Conservation (phyloP, 257 asterid species). For the Misopates orontium region DNA sequence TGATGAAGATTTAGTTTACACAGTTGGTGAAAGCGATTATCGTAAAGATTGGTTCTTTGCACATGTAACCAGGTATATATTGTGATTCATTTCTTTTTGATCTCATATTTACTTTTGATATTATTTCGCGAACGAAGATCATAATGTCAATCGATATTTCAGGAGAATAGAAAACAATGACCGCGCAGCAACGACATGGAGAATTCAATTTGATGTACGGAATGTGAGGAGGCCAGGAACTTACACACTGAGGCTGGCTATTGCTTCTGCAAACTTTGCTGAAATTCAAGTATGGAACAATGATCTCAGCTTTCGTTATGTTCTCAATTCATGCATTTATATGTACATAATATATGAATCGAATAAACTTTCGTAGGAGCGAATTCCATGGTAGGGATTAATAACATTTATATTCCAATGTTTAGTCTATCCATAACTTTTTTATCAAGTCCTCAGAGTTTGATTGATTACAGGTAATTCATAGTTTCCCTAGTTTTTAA, state of each 20-base stretch:
- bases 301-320: not conserved
- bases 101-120: not conserved
- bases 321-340: too few relatives aligned
- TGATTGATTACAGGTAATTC: too few relatives aligned
- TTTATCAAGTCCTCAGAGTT: too few relatives aligned
- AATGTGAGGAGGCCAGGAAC: slow-evolving; percentile 31
- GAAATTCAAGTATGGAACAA: slow-evolving; percentile 43
- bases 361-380: too few relatives aligned
- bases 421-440: too few relatives aligned
- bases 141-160: slow-evolving; percentile 4
- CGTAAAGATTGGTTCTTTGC: slow-evolving; percentile 55
- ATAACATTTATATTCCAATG: too few relatives aligned
- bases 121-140: not conserved
- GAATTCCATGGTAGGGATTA: too few relatives aligned
- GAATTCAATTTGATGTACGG: slow-evolving; percentile 43
- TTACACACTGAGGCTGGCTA: slow-evolving; percentile 61
- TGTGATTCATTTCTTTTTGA: not conserved
- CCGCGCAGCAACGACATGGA: slow-evolving; percentile 59
- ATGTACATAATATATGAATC: too few relatives aligned
- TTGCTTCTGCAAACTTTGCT: slow-evolving; percentile 64
- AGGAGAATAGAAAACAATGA: slow-evolving; percentile 33
- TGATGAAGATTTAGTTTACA: slow-evolving; percentile 41
- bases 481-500: too few relatives aligned
- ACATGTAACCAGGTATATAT: slow-evolving; percentile 49
- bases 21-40: slow-evolving; percentile 42